Evolutionary conservation across 2,329 filamentous ascomycete genomes (phyloP), one percentile per base, ranked within the genome.

Genomic region (Aspergillus vadensis): DNA sequence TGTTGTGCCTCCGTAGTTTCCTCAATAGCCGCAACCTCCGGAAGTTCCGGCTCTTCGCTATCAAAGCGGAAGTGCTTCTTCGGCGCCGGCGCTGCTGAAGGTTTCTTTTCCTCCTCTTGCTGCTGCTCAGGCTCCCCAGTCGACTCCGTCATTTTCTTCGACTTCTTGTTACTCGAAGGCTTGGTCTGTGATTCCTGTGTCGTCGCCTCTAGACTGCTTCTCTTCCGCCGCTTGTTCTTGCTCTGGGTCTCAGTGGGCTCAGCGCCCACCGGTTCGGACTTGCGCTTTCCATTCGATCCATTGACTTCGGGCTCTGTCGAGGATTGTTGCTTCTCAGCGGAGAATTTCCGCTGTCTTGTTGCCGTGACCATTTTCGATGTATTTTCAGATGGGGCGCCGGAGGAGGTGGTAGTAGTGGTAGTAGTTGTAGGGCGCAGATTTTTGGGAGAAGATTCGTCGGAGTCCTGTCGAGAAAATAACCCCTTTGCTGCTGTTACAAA

Each of bases 401-500:
- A 36, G 12, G 55, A 61, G 61, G 43, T 19, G 9, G 41, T 44
- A 23, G 63, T 56, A 21, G 54, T 56, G 55, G 62, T 23, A n/a
- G 36, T 36, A 30, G 21, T 55, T 32, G 30, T 36, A 36, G 32
- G 32, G 39, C 54, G 44, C 41, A 17, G 53, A 58, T 59, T 49
- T 39, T 60, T 58, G 55, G 57, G 43, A 19, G 55, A 53, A 43
- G 47, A 39, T 52, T 68, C 64, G 55, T 70, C 60, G 60, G 70
- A 63, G 25, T 75, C 70, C 51, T 69, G 68, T 68, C 69, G 72
- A 64, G 69, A 64, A 61, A 78, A 77, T 64, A 79, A 63, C 66
- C 76, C 75, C 67, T 76, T 77, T 61, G 77, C 77, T 63, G 75
- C 75, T 53, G 74, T 78, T 55, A 79, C 72, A 57, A 79, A 47